Percentiles rank a stretch among this genome's conserved stretches.
phyloP scores from a whole-genome alignment of 1,284 basidiomycete genomes.

The Chondrostereum purpureum region DNA sequence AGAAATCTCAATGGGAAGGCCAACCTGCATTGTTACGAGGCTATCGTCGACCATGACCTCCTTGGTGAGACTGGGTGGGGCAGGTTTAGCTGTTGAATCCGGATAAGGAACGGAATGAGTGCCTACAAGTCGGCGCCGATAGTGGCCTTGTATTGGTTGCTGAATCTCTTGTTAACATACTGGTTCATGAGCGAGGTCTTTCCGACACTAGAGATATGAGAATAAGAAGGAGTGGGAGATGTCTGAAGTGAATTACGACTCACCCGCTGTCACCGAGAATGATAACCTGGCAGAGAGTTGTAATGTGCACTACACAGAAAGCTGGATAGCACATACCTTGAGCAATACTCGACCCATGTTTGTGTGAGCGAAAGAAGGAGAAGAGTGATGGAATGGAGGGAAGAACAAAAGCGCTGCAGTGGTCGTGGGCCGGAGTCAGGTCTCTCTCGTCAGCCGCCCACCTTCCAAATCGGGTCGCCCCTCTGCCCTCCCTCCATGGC shows the following conservation, averaged over 20 bases:
- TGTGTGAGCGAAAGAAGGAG: conserved; percentile 6
- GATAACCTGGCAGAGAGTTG: conserved; percentile 65
- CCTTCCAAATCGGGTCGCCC: conserved; percentile 9
- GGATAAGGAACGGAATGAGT: conserved; percentile 10
- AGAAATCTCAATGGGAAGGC: conserved; percentile 17
- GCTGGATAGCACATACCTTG: conserved; percentile 59
- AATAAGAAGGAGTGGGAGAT: conserved; percentile 9
- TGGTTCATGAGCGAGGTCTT: conserved; percentile 99
- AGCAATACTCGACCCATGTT: conserved; percentile 88
- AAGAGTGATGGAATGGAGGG: conserved; percentile 8
- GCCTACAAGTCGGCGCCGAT: conserved; percentile 88
- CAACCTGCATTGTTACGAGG: conserved; percentile 96
- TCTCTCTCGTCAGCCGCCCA: conserved; percentile 19
- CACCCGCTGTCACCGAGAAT: conserved; percentile 97
- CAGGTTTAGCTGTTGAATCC: conserved; percentile 15
- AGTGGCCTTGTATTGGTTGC: conserved; percentile 98
- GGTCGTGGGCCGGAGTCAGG: not conserved
- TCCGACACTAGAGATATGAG: conserved; percentile 73
- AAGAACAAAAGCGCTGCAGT: conserved; percentile 1
- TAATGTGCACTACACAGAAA: conserved; percentile 4
- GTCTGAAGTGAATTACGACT: conserved; percentile 27
- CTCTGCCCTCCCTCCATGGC: conserved; percentile 42
- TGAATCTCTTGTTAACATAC: conserved; percentile 99
- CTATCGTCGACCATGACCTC: conserved; percentile 99
- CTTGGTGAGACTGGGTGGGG: conserved; percentile 75